A percentile compares a stretch with the other conserved stretches of the same genome.
phyloP scores from a whole-genome alignment of 2,329 filamentous ascomycete genomes.

The Neophaeococcomyces mojaviensis region DNA sequence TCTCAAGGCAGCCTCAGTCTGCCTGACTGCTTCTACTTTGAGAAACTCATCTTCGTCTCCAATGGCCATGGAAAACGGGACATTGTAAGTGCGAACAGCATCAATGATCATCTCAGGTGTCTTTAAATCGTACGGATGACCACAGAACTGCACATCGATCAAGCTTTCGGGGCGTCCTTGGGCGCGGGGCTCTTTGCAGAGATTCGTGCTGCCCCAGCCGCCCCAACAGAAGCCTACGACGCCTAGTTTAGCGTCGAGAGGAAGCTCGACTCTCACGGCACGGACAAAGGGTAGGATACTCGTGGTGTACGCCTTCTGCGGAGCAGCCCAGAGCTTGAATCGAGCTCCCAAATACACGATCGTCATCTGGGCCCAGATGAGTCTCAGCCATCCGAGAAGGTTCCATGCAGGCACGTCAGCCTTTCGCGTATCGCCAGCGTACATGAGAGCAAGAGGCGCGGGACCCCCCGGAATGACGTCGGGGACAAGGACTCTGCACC shows the following conservation, averaged over 20 bases:
- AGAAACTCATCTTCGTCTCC: constrained; percentile 37
- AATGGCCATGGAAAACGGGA: constrained; percentile 16
- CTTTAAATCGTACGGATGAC: constrained; percentile 44
- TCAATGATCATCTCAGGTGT: constrained; percentile 35
- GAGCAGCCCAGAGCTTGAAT: constrained; percentile 22
- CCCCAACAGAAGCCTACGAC: constrained; percentile 57
- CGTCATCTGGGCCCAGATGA: constrained; percentile 5
- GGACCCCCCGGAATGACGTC: constrained; percentile 24
- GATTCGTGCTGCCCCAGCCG: constrained; percentile 43
- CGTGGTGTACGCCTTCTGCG: constrained; percentile 24
- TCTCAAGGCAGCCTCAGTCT: constrained; percentile 16
- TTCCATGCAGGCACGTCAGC: constrained; percentile 2
- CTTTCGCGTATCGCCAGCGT: constrained; percentile 15
- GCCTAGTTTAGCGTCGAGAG: constrained; percentile 35
- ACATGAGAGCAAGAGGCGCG: constrained; percentile 12
- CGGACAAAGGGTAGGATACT: constrained; percentile 29
- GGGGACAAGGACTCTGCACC: constrained; percentile 24
- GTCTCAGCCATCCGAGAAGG: constrained; percentile 2
- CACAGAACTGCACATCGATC: constrained; percentile 45
- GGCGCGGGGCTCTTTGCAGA: constrained; percentile 32
- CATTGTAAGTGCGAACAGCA: constrained; percentile 15
- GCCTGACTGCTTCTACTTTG: constrained; percentile 36
- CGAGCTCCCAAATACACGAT: constrained; percentile 11
- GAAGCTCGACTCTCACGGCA: constrained; percentile 24
- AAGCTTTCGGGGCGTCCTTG: constrained; percentile 27